Base-by-base conservation (phyloP, 495 filamentous ascomycete genomes). In the Jackrogersella minutella region DNA sequence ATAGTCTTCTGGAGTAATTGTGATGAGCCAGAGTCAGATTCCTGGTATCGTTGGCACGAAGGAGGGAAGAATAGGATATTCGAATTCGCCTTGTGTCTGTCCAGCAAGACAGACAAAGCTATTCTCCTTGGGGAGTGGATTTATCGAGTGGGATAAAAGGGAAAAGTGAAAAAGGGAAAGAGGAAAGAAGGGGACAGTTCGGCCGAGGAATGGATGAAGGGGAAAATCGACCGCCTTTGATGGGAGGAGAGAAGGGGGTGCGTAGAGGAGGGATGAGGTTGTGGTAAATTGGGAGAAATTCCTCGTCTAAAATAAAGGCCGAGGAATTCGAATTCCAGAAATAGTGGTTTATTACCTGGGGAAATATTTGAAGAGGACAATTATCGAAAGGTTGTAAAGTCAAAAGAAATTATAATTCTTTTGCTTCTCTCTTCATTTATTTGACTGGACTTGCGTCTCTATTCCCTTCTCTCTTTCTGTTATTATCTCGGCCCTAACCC, bases 191-290 rank as follows among this genome's bases (percentile, higher is more conserved):
- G 62, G 71, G 64, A 66, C 55, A 72, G 72, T 70, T 78, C 80
- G 79, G 79, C 61, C 41, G 58, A 80, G 79, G 79, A 75, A 77
- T 75, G 78, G 75, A 70, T 64, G 76, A 70, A 74, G 70, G 74
- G 74, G 74, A 78, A 34, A 28, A 81, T 78, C 80, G 78, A 75
- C 78, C 76, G 76, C 82, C 82, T 82, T 14, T 8, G 17, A 36
- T 43, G 40, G 46, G 26, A 31, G 43, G 60, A 46, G 50, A 28
- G 39, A 53, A 28, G 37, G 37, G 30, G 34, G 17, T 33, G 30
- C 17, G 56, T 22, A 40, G 59, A 40, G 39, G 17, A 31, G 68
- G 64, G 58, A 37, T 39, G 50, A 64, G 37, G 46, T 54, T 69
- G 71, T 74, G 69, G 66, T 68, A 66, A 22, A 68, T 72, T 72